Conservation (phyloP, 495 filamentous ascomycete genomes). For the Cetradonia linearis region DNA sequence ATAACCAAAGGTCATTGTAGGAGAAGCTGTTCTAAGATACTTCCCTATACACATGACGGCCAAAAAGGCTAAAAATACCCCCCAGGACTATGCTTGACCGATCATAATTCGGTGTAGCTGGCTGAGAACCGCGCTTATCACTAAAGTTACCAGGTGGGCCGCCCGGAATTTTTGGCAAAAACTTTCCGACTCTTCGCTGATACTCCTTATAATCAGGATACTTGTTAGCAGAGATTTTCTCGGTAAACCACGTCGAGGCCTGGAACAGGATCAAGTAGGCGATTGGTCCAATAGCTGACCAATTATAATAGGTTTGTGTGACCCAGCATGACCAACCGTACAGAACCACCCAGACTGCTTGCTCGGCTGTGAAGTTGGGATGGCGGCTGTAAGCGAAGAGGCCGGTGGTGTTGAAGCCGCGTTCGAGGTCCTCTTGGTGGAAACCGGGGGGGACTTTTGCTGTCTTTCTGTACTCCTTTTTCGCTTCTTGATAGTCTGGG, state of each 20-base stretch:
- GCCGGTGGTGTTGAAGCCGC: conserved; percentile 79
- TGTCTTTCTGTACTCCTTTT: conserved; percentile 58
- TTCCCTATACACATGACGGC: no score
- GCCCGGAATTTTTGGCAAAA: conserved; percentile 55
- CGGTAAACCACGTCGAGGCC: conserved; percentile 77
- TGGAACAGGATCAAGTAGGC: conserved; percentile 74
- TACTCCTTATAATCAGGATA: conserved; percentile 86
- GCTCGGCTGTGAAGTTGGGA: conserved; percentile 90
- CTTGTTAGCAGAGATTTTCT: conserved; percentile 65
- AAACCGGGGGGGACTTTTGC: conserved; percentile 52
- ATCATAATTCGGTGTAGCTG: not conserved
- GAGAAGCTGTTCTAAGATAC: no score
- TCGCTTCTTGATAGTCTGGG: conserved; percentile 67
- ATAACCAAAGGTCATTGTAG: no score
- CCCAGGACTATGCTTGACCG: not conserved
- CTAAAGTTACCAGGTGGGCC: conserved; percentile 34
- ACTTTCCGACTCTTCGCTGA: conserved; percentile 68
- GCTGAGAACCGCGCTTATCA: conserved; percentile 22
- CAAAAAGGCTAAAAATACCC: no score
- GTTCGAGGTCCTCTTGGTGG: conserved; percentile 68
- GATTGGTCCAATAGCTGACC: conserved; percentile 62
- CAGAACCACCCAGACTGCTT: conserved; percentile 76
- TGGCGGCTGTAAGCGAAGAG: conserved; percentile 82
- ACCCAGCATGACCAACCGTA: conserved; percentile 79
- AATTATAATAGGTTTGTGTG: conserved; percentile 61